Evolutionary conservation across 805 yeast species (phyloP).

Genomic region (Metschnikowia borealis): DNA sequence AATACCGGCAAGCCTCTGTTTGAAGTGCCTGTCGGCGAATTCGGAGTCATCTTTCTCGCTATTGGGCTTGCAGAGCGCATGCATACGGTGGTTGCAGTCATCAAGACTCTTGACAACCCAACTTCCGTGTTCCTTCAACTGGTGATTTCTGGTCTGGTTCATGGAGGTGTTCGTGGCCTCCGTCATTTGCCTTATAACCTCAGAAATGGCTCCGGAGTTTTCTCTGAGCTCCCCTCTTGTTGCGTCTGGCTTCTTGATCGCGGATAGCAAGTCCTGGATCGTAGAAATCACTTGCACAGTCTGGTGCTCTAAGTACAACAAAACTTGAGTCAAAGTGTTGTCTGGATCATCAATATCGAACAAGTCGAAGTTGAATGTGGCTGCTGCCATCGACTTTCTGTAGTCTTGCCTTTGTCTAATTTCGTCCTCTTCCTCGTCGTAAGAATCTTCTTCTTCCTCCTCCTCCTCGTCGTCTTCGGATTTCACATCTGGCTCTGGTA

Average conservation of each 20-base stretch:
- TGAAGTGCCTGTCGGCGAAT: conserved; percentile 82
- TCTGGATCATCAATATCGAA: conserved; percentile 86
- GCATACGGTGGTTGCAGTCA: conserved; percentile 85
- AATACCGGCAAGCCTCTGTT: conserved; percentile 91
- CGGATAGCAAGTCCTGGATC: conserved; percentile 73
- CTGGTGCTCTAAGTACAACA: conserved; percentile 86
- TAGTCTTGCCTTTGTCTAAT: conserved; percentile 43
- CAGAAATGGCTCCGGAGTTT: conserved; percentile 72
- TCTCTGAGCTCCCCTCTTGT: conserved; percentile 69
- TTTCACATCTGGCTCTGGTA: neutral
- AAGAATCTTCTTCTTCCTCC: conserved; percentile 19
- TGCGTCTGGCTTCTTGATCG: conserved; percentile 73
- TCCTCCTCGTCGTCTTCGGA: conserved; percentile 12
- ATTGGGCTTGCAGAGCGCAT: conserved; percentile 53
- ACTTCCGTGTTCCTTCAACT: conserved; percentile 82
- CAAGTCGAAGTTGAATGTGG: conserved; percentile 64
- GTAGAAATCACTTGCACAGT: conserved; percentile 89
- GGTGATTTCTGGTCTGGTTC: conserved; percentile 82
- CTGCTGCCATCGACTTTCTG: conserved; percentile 47
- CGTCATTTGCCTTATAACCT: conserved; percentile 80
- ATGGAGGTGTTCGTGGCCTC: conserved; percentile 83
- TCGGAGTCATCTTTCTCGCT: conserved; percentile 46
- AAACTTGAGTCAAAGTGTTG: conserved; percentile 77
- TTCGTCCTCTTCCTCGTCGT: conserved; percentile 27
- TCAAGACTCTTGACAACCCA: conserved; percentile 86